Evolutionary conservation across 805 yeast species (phyloP).

Genomic region (Clavispora phyllophila): DNA sequence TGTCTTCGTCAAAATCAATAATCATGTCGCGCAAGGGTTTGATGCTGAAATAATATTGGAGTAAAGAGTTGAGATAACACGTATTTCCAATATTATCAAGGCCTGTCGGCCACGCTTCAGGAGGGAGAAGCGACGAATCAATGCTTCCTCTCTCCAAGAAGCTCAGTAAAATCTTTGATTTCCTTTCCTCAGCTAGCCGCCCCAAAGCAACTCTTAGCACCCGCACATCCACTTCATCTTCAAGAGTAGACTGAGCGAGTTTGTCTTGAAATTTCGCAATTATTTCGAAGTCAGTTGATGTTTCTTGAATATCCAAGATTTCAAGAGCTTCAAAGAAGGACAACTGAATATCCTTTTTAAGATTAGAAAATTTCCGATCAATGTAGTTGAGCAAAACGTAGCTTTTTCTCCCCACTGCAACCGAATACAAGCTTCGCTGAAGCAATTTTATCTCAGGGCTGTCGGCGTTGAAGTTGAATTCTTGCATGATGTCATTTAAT

Average conservation of each 20-base stretch:
- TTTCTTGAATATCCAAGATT: constrained; percentile 43
- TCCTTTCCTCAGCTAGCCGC: constrained; percentile 47
- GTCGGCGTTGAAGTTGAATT: constrained; percentile 22
- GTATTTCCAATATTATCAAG: constrained; percentile 94
- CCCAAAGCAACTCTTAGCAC: constrained; percentile 54
- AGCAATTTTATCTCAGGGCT: constrained; percentile 35
- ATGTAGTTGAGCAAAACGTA: constrained; percentile 52
- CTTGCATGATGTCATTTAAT: constrained; percentile 43
- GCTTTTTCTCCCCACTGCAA: constrained; percentile 57
- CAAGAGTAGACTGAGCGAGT: constrained; percentile 8
- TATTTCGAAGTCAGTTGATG: constrained; percentile 54
- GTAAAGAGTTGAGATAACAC: constrained; percentile 75
- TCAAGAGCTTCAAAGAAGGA: constrained; percentile 37
- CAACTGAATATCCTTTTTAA: constrained; percentile 16
- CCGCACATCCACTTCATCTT: constrained; percentile 43
- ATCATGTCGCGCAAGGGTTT: constrained; percentile 72
- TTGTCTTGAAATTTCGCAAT: constrained; percentile 48
- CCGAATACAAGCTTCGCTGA: constrained; percentile 55
- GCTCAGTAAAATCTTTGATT: constrained; percentile 50
- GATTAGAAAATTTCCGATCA: constrained; percentile 37
- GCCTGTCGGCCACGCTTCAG: constrained; percentile 82
- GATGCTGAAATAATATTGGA: constrained; percentile 86
- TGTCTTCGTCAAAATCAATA: constrained; percentile 42
- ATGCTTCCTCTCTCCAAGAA: constrained; percentile 59
- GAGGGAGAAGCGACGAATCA: constrained; percentile 54